Percentiles rank a stretch among this genome's conserved stretches.
Conservation (phyloP, 805 yeast species). For the Ogataea corticis region DNA sequence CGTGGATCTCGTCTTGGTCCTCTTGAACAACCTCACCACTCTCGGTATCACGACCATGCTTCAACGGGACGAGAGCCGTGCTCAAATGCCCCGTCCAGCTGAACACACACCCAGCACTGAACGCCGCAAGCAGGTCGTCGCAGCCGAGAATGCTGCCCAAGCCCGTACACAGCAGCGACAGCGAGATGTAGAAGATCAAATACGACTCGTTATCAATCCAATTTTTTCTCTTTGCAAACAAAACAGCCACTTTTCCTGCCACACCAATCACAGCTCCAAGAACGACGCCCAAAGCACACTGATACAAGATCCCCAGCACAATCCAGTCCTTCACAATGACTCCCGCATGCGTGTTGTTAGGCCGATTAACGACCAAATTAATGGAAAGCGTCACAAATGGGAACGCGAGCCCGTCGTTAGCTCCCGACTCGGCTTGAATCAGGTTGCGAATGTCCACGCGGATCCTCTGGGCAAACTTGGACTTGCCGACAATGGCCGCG, state of each 20-base stretch:
- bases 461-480: conserved; percentile 85
- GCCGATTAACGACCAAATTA: conserved; percentile 57
- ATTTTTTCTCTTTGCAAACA: conserved; percentile 66
- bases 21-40: too few species aligned
- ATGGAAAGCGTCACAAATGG: conserved; percentile 80
- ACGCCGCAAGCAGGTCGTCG: conserved; percentile 85
- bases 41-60: too few species aligned
- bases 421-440: conserved; percentile 82
- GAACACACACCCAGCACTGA: conserved; percentile 92
- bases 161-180: conserved; percentile 86
- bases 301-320: conserved; percentile 71
- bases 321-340: conserved; percentile 82
- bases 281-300: conserved; percentile 76
- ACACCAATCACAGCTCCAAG: conserved; percentile 76
- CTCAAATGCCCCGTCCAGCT: conserved; percentile 76
- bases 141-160: conserved; percentile 85
- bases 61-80: conserved; percentile 9
- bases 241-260: conserved; percentile 65
- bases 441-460: conserved; percentile 90
- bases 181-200: conserved; percentile 76
- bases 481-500: conserved; percentile 93
- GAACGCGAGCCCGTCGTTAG: conserved; percentile 96
- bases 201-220: conserved; percentile 88
- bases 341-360: conserved; percentile 53
- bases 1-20: conserved; percentile 49